Percentiles rank a stretch among this genome's conserved stretches.
Evolutionary conservation across 2,329 filamentous ascomycete species (phyloP).

Genomic region (Dactylellina cionopaga): DNA sequence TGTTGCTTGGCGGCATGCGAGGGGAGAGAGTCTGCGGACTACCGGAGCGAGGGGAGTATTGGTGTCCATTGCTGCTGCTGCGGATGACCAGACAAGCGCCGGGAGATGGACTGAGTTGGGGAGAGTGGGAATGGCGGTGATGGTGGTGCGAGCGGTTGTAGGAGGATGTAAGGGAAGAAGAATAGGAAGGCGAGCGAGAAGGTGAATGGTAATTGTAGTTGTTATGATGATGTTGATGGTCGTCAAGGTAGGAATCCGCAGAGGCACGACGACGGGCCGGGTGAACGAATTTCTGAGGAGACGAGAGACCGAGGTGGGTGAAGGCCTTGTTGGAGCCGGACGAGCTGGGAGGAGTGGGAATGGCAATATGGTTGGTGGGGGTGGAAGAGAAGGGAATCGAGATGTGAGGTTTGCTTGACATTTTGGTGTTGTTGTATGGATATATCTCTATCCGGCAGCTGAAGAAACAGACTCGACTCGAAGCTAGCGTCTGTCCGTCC

Average conservation of each 20-base stretch:
- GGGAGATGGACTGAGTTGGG: slow-evolving; percentile 25
- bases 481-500: slow-evolving; percentile 3
- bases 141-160: background rate
- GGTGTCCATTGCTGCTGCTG: slow-evolving; percentile 12
- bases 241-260: slow-evolving; percentile 38
- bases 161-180: too few relatives aligned
- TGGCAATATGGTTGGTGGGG: slow-evolving; percentile 19
- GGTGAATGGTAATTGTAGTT: too few relatives aligned
- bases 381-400: slow-evolving; percentile 40
- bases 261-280: slow-evolving; percentile 46
- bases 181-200: background rate
- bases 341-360: slow-evolving; percentile 36
- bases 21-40: slow-evolving; percentile 20
- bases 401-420: slow-evolving; percentile 10
- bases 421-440: background rate
- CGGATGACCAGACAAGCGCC: slow-evolving; percentile 41
- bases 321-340: slow-evolving; percentile 46
- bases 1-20: background rate
- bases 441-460: background rate
- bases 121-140: background rate
- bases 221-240: slow-evolving; percentile 5
- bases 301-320: slow-evolving; percentile 19
- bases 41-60: slow-evolving; percentile 25
- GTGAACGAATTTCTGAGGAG: slow-evolving; percentile 33
- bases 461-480: slow-evolving; percentile 11